Evolutionary conservation across 148 eudicot genomes (phyloP), one percentile per base, ranked within the genome.

Genomic region (Dysphania ambrosioides): DNA sequence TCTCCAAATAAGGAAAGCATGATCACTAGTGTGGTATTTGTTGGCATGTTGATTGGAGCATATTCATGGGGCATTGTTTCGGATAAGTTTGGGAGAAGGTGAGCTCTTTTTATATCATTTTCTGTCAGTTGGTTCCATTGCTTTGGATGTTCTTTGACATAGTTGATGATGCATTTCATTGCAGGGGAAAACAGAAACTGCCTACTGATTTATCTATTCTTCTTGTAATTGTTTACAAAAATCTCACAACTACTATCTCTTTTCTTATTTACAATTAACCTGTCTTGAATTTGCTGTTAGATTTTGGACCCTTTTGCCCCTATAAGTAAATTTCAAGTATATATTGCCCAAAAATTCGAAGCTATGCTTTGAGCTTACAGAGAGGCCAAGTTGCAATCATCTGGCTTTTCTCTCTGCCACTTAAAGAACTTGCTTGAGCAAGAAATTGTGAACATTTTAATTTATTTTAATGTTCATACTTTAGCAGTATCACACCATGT

Each of bases 21-120:
- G 65, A 83, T 91, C 42, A 89, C 93, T 19, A 91, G 86, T 36
- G 79, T 84, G 24, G 93, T 91, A 30, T 91, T 91, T 53, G 91
- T 81, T 63, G 97, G 97, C 32, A 91, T 91, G 97, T 82, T 91
- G 55, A 77, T 91, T 78, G 97, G 97, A 57, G 87, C 97, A 58
- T 91, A 87, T 71, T 85, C 88, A 53, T 87, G 90, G 86, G 97
- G 97, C 30, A 62, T 88, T 67, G 87, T 91, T 68, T 87, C 97
- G 38, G 93, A 91, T 84, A 85, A 77, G 13, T 86, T 66, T 74
- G 97, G 93, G 34, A 79, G 97, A 72, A 91, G 86, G 97, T 91
- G 72, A 73, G 85, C 21, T 75, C 51, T 40, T n/a, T n/a, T n/a
- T n/a, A n/a, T n/a, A n/a, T n/a, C n/a, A n/a, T n/a, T n/a, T n/a